Evolutionary conservation across 1,284 basidiomycete species (phyloP).

Genomic region (Somion occarium): DNA sequence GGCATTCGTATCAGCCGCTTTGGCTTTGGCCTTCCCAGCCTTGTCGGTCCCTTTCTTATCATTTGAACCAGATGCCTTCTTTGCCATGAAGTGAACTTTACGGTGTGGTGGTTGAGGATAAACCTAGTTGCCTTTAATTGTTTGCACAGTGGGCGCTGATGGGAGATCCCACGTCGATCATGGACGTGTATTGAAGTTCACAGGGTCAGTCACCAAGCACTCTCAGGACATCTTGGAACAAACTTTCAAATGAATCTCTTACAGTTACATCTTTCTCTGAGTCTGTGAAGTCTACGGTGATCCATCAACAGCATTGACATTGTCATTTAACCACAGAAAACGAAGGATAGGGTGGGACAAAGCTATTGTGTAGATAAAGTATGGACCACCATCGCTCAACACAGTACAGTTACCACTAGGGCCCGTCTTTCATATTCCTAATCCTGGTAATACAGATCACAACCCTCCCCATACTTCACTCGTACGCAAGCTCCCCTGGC

Average conservation of each 20-base stretch:
- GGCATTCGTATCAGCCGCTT: conserved; percentile 3
- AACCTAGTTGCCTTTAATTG: background rate
- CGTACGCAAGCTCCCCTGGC: background rate
- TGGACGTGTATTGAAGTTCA: too few species aligned
- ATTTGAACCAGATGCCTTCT: conserved; percentile 4
- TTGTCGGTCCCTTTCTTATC: conserved; percentile 4
- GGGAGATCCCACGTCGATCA: background rate
- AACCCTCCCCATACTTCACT: background rate
- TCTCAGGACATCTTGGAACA: too few species aligned
- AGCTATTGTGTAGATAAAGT: too few species aligned
- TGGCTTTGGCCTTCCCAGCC: background rate
- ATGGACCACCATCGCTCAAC: too few species aligned
- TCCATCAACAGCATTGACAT: too few species aligned
- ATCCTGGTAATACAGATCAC: background rate
- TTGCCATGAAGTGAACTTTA: conserved; percentile 2
- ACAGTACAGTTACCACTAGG: background rate
- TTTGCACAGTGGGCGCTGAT: background rate
- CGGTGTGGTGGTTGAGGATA: background rate
- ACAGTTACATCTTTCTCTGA: too few species aligned
- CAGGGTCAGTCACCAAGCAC: too few species aligned
- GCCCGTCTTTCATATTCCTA: background rate
- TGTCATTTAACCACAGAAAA: too few species aligned
- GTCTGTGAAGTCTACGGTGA: too few species aligned
- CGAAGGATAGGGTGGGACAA: too few species aligned
- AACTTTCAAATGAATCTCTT: too few species aligned